Evolutionary conservation across 805 yeast genomes (phyloP).

Genomic region (Kodamaea hsintzibuensis): DNA sequence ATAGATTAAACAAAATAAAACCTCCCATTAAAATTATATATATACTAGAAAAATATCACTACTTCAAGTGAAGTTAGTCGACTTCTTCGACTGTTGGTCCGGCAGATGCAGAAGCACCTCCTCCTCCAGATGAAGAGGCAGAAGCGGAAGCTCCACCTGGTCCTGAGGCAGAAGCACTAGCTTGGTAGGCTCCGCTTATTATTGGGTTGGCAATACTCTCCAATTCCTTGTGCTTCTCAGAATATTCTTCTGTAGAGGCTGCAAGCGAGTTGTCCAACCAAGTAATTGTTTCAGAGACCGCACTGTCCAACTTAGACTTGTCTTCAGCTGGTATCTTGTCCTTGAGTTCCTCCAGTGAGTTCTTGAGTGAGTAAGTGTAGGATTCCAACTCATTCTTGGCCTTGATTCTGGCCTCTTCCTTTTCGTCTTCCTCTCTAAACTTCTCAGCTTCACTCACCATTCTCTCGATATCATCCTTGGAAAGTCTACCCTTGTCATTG

Average conservation of each 20-base stretch:
- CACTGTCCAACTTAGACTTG: slow-evolving; percentile 53
- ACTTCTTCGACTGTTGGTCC: slow-evolving; percentile 47
- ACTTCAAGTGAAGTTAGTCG: slow-evolving; percentile 23
- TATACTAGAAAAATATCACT: neutral
- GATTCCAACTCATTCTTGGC: slow-evolving; percentile 87
- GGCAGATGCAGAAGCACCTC: slow-evolving; percentile 23
- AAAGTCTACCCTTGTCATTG: slow-evolving; percentile 91
- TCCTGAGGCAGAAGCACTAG: slow-evolving; percentile 16
- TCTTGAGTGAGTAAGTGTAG: slow-evolving; percentile 80
- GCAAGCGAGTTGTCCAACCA: slow-evolving; percentile 43
- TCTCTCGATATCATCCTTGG: slow-evolving; percentile 92
- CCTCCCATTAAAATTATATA: slow-evolving; percentile 4
- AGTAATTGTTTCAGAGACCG: slow-evolving; percentile 40
- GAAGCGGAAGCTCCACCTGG: slow-evolving; percentile 26
- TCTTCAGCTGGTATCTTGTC: slow-evolving; percentile 43
- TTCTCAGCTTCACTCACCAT: slow-evolving; percentile 98
- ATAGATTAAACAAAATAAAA: neutral
- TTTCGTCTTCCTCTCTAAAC: slow-evolving; percentile 88
- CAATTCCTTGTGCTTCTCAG: slow-evolving; percentile 42
- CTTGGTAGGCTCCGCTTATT: slow-evolving; percentile 35
- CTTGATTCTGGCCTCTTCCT: slow-evolving; percentile 79
- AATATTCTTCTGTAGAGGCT: slow-evolving; percentile 43
- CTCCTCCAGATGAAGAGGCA: slow-evolving; percentile 46
- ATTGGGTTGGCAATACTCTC: slow-evolving; percentile 43
- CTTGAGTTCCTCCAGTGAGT: slow-evolving; percentile 55